Percentiles rank a stretch among this genome's conserved stretches.
These are phyloP conservation scores for Physcomitrium patens DNA, from an alignment of 225 moss, liverwort and hornwort genomes.

Conservation along the genomic window DNA sequence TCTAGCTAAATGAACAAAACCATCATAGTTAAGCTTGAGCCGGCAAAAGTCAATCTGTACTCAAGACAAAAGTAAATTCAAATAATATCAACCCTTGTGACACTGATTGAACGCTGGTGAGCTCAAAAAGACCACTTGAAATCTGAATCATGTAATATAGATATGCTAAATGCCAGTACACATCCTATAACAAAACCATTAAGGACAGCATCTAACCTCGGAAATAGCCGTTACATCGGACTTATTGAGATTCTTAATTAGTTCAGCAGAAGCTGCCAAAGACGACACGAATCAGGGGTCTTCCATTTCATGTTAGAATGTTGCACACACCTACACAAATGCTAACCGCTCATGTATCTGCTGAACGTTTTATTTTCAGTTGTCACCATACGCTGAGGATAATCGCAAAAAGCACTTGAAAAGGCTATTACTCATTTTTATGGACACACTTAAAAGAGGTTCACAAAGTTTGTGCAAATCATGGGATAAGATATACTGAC, in stretches of 20 bases:
- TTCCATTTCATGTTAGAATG: slow-evolving; percentile 12
- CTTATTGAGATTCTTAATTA: slow-evolving; percentile 55
- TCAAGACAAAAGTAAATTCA: background rate
- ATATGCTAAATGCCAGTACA: background rate
- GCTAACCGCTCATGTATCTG: slow-evolving; percentile 4
- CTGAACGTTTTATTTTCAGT: background rate
- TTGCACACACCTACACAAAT: slow-evolving; percentile 20
- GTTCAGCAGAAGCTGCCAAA: slow-evolving; percentile 56
- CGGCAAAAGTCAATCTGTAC: background rate
- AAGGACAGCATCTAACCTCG: slow-evolving; percentile 41
- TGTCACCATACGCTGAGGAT: background rate
- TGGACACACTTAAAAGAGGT: background rate
- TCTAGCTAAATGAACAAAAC: background rate
- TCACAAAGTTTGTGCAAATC: background rate
- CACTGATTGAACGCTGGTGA: background rate
- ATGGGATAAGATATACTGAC: background rate
- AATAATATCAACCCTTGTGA: background rate
- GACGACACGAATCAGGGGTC: slow-evolving; percentile 31
- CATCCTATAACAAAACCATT: slow-evolving; percentile 20
- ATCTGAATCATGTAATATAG: background rate
- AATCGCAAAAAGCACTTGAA: background rate
- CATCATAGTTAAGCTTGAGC: background rate
- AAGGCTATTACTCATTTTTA: background rate
- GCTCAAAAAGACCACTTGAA: background rate
- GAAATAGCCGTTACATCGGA: slow-evolving; percentile 56